Percentiles rank a stretch among this genome's conserved stretches.
Evolutionary conservation across 2,329 filamentous ascomycete species (phyloP).

Genomic region (Apiospora malaysiana): DNA sequence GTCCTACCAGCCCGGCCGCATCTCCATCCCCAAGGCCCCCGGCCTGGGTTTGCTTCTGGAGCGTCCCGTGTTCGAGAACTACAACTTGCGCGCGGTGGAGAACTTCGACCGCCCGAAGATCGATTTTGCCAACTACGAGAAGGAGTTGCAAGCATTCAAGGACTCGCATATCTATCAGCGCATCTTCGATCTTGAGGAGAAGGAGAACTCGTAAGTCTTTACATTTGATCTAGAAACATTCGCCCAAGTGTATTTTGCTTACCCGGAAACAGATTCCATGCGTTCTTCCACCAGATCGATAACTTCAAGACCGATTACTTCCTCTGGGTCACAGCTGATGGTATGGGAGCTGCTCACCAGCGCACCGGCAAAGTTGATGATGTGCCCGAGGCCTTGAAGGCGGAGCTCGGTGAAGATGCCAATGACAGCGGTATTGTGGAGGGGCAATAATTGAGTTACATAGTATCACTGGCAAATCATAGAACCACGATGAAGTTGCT

Average conservation of each 20-base stretch:
- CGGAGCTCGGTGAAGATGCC: conserved; percentile 57
- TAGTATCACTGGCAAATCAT: neutral
- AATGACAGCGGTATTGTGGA: conserved; percentile 51
- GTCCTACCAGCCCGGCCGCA: conserved; percentile 73
- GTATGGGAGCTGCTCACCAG: conserved; percentile 65
- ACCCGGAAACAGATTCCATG: conserved; percentile 64
- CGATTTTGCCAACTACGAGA: conserved; percentile 78
- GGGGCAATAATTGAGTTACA: neutral
- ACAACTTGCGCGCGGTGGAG: conserved; percentile 75
- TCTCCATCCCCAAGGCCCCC: conserved; percentile 93
- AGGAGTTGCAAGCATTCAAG: conserved; percentile 87
- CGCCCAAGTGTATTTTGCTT: neutral
- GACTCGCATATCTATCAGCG: conserved; percentile 88
- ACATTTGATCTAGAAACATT: conserved; percentile 1
- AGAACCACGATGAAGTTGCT: neutral
- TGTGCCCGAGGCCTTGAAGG: conserved; percentile 47
- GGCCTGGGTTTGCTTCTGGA: conserved; percentile 88
- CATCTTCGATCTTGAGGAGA: conserved; percentile 89
- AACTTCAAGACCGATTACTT: conserved; percentile 75
- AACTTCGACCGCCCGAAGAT: conserved; percentile 71
- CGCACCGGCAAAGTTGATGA: conserved; percentile 48
- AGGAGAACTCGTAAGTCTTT: conserved; percentile 77
- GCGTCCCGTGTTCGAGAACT: conserved; percentile 86
- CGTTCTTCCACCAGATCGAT: conserved; percentile 81
- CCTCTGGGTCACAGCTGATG: conserved; percentile 75